phyloP scores from a whole-genome alignment of 2,329 filamentous ascomycete genomes.

The Nemania abortiva region DNA sequence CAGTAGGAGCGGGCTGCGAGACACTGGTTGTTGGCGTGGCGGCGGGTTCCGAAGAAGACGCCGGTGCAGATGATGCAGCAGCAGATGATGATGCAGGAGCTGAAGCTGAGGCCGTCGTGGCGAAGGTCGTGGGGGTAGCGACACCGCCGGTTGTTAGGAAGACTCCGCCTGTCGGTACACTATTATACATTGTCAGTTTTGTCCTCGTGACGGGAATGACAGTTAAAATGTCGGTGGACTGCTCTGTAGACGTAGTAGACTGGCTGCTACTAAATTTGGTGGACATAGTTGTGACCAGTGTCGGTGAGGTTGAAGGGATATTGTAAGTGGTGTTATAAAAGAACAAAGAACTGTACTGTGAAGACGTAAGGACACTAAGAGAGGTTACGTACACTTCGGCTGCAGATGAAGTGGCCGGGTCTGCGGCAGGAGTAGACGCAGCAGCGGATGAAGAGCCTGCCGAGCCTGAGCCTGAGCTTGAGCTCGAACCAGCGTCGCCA shows the following conservation, averaged over 20 bases:
- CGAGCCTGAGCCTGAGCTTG: constrained; percentile 47
- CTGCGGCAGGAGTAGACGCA: constrained; percentile 34
- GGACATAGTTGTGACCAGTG: constrained; percentile 8
- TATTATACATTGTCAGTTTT: constrained; percentile 47
- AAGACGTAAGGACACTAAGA: constrained; percentile 20
- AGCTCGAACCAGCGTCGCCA: constrained; percentile 43
- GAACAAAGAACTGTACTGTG: not conserved
- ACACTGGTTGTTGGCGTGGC: constrained; percentile 36
- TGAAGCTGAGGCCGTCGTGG: constrained; percentile 37
- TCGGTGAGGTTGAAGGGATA: not conserved
- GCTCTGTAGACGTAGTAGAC: not conserved
- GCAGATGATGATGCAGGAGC: constrained; percentile 28
- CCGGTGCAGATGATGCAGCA: constrained; percentile 29
- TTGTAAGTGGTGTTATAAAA: too few relatives aligned
- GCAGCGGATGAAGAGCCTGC: constrained; percentile 42
- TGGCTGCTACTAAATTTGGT: constrained; percentile 10
- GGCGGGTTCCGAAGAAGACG: constrained; percentile 34
- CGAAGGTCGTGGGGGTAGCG: constrained; percentile 44
- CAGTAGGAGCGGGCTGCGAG: constrained; percentile 41
- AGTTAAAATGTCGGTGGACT: constrained; percentile 35
- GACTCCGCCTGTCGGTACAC: constrained; percentile 56
- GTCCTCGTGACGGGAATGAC: constrained; percentile 41
- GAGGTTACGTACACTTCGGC: constrained; percentile 44
- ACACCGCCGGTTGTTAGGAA: constrained; percentile 54
- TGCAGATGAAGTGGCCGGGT: constrained; percentile 37